These are phyloP conservation scores for Jamesozyma gamospora DNA, from an alignment of 805 yeast species.

Conservation along the genomic window DNA sequence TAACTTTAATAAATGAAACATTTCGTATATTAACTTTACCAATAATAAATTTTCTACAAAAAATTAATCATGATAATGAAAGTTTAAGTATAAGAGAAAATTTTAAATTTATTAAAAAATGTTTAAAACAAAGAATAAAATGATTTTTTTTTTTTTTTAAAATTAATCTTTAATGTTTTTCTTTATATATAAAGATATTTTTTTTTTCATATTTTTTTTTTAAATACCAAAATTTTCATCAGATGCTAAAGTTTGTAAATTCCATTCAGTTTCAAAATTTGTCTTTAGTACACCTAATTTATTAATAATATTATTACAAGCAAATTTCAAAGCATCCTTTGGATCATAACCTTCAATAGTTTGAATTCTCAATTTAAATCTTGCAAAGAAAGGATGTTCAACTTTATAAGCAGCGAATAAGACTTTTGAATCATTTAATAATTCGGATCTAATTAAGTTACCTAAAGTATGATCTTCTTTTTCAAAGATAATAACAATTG, in stretches of 20 bases:
- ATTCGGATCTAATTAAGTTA: conserved; percentile 76
- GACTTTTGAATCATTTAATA: conserved; percentile 79
- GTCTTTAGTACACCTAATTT: conserved; percentile 66
- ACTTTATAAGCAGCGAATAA: conserved; percentile 94
- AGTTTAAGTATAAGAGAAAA: conserved; percentile 25
- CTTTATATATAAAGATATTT: no score
- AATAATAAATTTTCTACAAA: conserved; percentile 2
- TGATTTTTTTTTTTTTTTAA: not conserved
- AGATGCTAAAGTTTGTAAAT: conserved; percentile 63
- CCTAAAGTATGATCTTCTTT: conserved; percentile 97
- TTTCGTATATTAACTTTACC: conserved; percentile 1
- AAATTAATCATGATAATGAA: conserved; percentile 1
- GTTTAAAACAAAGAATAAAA: conserved; percentile 33
- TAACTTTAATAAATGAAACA: not conserved
- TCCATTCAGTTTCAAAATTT: conserved; percentile 88
- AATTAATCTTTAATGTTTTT: not conserved
- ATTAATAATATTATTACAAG: conserved; percentile 73
- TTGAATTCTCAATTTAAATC: conserved; percentile 87
- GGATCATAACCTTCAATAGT: conserved; percentile 94
- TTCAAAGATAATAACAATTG: conserved; percentile 85
- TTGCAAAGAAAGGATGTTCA: conserved; percentile 95
- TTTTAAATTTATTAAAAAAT: conserved; percentile 51
- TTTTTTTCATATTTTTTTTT: not conserved
- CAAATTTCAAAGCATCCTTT: conserved; percentile 78
- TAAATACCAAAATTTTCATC: conserved; percentile 28